Evolutionary conservation across 441 rosid species (phyloP).

Genomic region (Rhodomyrtus psidioides): DNA sequence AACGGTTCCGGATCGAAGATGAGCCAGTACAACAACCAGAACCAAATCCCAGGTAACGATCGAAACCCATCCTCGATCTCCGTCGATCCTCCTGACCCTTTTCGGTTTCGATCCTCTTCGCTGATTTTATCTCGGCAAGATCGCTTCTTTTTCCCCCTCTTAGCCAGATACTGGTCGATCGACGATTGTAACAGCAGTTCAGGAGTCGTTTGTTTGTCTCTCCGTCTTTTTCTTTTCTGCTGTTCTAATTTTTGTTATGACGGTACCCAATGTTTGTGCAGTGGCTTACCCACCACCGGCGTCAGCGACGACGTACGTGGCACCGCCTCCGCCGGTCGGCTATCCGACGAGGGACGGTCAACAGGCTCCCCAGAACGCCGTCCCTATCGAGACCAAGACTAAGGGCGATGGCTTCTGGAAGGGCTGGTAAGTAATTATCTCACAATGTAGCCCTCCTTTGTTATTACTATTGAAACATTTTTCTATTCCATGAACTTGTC

Average conservation of each 20-base stretch:
- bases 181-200: too few relatives aligned
- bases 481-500: background rate
- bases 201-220: too few relatives aligned
- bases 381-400: background rate
- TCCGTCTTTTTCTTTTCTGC: too few relatives aligned
- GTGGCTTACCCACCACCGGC: background rate
- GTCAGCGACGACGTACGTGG: background rate
- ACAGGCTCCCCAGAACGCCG: background rate
- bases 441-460: background rate
- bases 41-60: background rate
- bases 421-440: background rate
- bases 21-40: background rate
- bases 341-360: background rate
- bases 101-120: too few relatives aligned
- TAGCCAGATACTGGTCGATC: too few relatives aligned
- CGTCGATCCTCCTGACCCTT: background rate
- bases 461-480: fast-evolving
- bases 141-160: too few relatives aligned
- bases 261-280: background rate
- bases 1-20: background rate
- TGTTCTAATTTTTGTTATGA: background rate
- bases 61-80: background rate
- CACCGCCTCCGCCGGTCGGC: background rate
- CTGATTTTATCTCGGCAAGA: too few relatives aligned
- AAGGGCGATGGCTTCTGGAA: background rate